Evolutionary conservation across 176 grass and related monocot species (phyloP), one percentile per base, ranked within the genome.

Genomic region (Cymbopogon citratus): DNA sequence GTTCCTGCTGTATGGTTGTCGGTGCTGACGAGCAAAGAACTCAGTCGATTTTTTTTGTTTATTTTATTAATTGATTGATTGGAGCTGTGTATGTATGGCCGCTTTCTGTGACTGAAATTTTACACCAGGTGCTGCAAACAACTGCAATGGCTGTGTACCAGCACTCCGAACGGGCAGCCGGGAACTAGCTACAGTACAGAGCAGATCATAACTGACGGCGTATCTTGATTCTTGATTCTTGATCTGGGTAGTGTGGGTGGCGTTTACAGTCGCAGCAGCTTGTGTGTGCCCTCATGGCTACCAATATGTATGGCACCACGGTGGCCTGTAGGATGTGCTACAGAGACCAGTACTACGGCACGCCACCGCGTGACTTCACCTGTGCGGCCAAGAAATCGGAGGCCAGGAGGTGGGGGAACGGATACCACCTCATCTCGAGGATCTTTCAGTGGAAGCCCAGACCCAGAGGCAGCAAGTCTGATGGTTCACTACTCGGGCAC

Each of bases 381-480:
- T 83, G 73, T 69, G 45, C 54, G 74, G 85, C 79, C 23, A 86
- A 83, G 80, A 86, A 74, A 12, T 16, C 77, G 45, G 78, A 87
- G 19, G 65, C 46, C 48, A 89, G 67, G 64, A 97, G 86, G 82
- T 51, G 65, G 74, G 79, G 24, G 28, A 82, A 71, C 56, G 85
- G 64, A 29, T 72, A 84, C 81, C 59, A 87, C 49, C 34, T 85
- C 33, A 33, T 73, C 23, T 28, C 68, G 44, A 87, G 85, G 80
- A n/a, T 80, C 7, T 81, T 65, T 40, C 31, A 90, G 73, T 68
- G 85, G 65, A 33, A 33, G 3, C 31, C 31, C 31, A 51, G 76
- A 39, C 61, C 57, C 21, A 85, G 34, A 41, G 52, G 34, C 13
- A 88, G 81, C 54, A 60, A 33, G 31, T 33, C 31, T 3, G 31